Evolutionary conservation across 441 rosid species (phyloP).

Genomic region (Flueggea neowawraea): DNA sequence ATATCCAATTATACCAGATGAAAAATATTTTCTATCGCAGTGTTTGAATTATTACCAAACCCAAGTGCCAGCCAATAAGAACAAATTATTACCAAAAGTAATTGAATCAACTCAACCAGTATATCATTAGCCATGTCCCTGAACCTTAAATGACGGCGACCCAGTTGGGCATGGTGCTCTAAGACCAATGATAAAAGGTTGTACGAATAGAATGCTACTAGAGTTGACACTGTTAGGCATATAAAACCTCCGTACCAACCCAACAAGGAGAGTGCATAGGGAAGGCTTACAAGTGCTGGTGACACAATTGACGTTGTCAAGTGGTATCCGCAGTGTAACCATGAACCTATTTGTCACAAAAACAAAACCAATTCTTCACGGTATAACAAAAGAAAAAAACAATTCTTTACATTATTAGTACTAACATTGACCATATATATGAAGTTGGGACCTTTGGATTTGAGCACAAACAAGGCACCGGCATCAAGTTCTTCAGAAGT

Average conservation of each 20-base stretch:
- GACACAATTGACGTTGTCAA: constrained; percentile 32
- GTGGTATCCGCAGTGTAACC: constrained; percentile 38
- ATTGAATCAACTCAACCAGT: constrained; percentile 16
- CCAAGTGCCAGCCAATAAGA: too few species aligned
- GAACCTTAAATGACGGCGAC: constrained; percentile 33
- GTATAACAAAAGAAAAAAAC: too few species aligned
- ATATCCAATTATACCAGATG: too few species aligned
- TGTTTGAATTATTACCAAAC: too few species aligned
- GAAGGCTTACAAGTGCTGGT: constrained; percentile 34
- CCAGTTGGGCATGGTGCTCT: constrained; percentile 31
- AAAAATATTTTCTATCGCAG: too few species aligned
- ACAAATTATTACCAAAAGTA: too few species aligned
- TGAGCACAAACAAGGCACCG: constrained; percentile 15
- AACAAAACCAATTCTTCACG: too few species aligned
- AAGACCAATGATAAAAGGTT: constrained; percentile 37
- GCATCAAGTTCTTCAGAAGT: constrained; percentile 12
- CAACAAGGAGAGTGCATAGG: constrained; percentile 27
- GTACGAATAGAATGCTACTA: constrained; percentile 32
- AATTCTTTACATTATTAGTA: too few species aligned
- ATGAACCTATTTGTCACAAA: constrained; percentile 18
- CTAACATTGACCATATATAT: too few species aligned
- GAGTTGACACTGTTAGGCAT: constrained; percentile 20
- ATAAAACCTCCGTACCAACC: constrained; percentile 31
- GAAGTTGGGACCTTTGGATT: constrained; percentile 5
- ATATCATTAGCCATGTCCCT: constrained; percentile 34